Evolutionary conservation across 768 basidiomycete genomes (phyloP).

Genomic region (Phlebiopsis gigantea): DNA sequence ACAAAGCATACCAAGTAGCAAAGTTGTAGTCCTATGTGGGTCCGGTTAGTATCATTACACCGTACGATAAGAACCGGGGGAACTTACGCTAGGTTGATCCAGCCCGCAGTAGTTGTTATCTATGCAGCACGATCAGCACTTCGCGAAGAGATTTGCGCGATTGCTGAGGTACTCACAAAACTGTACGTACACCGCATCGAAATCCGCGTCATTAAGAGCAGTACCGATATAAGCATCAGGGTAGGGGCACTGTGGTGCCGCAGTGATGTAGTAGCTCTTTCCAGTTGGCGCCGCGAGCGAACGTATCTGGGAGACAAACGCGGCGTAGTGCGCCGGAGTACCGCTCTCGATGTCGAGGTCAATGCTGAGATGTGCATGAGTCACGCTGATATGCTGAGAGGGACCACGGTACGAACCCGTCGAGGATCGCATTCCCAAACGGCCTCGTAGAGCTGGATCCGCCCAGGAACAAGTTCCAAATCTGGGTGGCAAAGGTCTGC

Average conservation of each 20-base stretch:
- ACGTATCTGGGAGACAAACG: constrained; percentile 46
- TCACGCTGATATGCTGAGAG: too few relatives aligned
- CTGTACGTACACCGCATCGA: constrained; percentile 73
- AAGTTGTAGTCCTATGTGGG: constrained; percentile 51
- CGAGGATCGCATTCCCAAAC: constrained; percentile 65
- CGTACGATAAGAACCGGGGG: constrained; percentile 29
- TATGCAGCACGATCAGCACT: constrained; percentile 9
- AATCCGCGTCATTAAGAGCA: constrained; percentile 55
- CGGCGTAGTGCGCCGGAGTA: constrained; percentile 21
- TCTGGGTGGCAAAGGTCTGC: constrained; percentile 54
- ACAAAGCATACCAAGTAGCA: constrained; percentile 30
- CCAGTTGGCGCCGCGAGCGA: constrained; percentile 39
- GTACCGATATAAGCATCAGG: constrained; percentile 57
- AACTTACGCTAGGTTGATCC: constrained; percentile 46
- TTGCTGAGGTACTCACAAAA: constrained; percentile 38
- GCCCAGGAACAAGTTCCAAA: constrained; percentile 72
- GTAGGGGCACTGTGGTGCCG: constrained; percentile 66
- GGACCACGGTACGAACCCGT: constrained; percentile 60
- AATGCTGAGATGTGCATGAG: constrained; percentile 26
- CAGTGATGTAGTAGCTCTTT: constrained; percentile 66
- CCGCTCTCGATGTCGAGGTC: constrained; percentile 77
- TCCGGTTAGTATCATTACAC: constrained; percentile 19
- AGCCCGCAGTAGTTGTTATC: constrained; percentile 60
- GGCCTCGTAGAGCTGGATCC: constrained; percentile 57
- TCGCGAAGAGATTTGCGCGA: constrained; percentile 1